Evolutionary conservation across 1,139 yeast species (phyloP).

Genomic region (Diutina rugosa): DNA sequence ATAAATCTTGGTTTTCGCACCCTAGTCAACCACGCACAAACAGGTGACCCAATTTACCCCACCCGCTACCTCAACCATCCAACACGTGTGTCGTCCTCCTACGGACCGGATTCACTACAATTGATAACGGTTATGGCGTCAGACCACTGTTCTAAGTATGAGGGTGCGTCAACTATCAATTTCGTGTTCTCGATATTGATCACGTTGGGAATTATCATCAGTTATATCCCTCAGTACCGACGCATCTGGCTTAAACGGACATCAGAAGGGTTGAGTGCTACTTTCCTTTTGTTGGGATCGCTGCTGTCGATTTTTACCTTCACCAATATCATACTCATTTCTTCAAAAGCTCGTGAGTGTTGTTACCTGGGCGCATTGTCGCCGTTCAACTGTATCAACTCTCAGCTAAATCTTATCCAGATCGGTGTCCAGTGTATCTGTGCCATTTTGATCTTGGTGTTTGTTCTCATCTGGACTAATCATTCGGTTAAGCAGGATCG

Average conservation of each 20-base stretch:
- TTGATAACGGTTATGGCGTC: constrained; percentile 2
- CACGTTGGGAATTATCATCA: constrained; percentile 56
- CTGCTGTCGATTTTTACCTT: constrained; percentile 60
- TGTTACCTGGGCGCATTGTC: constrained; percentile 29
- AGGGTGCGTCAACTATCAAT: constrained; percentile 32
- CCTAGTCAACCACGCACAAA: not conserved
- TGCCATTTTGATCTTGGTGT: constrained; percentile 45
- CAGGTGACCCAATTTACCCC: not conserved
- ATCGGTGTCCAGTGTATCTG: constrained; percentile 57
- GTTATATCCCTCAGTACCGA: constrained; percentile 68
- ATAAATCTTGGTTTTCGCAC: not conserved
- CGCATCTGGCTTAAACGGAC: constrained; percentile 46
- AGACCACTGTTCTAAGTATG: constrained; percentile 22
- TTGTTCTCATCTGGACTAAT: constrained; percentile 37
- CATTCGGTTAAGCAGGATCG: constrained; percentile 34
- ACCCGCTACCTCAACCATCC: not conserved
- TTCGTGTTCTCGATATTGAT: constrained; percentile 38
- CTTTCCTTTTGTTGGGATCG: constrained; percentile 61
- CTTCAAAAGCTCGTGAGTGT: constrained; percentile 41
- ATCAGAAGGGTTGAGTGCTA: constrained; percentile 72
- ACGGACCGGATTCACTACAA: not conserved
- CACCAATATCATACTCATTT: constrained; percentile 52
- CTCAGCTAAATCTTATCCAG: constrained; percentile 60
- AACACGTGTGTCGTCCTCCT: not conserved
- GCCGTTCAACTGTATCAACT: constrained; percentile 51